Percentiles rank a stretch among this genome's conserved stretches.
Evolutionary conservation across 2,329 filamentous ascomycete genomes (phyloP).

Genomic region (Triangularia setosa): DNA sequence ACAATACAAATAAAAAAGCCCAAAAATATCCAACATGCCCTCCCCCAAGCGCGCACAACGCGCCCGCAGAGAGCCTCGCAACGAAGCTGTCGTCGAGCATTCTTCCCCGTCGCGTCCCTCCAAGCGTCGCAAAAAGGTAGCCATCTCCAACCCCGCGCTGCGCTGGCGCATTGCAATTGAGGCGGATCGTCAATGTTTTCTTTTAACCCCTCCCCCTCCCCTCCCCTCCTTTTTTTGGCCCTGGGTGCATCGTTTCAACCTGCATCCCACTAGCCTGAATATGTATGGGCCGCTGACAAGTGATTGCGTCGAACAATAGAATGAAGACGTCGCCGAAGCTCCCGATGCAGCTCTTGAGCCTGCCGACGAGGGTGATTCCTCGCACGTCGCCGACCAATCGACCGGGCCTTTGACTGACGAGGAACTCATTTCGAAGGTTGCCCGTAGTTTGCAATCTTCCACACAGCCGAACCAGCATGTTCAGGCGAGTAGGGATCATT

Average conservation of each 20-base stretch:
- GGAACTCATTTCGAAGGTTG: constrained; percentile 52
- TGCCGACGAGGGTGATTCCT: constrained; percentile 43
- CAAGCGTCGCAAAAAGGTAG: constrained; percentile 62
- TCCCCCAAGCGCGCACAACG: constrained; percentile 31
- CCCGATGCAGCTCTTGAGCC: constrained; percentile 35
- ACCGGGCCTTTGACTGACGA: constrained; percentile 44
- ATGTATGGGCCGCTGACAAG: constrained; percentile 6
- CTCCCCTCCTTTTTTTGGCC: background rate
- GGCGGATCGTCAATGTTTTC: constrained; percentile 2
- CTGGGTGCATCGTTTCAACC: background rate
- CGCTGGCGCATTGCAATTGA: constrained; percentile 5
- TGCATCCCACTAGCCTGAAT: background rate
- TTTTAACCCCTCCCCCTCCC: background rate
- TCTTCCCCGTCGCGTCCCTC: constrained; percentile 59
- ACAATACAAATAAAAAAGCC: background rate
- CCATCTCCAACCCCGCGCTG: constrained; percentile 16
- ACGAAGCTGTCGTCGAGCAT: constrained; percentile 37
- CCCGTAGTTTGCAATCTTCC: constrained; percentile 38
- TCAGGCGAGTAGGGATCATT: constrained; percentile 58
- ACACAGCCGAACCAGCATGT: constrained; percentile 31
- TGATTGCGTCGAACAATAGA: constrained; percentile 31
- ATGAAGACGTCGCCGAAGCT: constrained; percentile 41
- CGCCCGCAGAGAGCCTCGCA: constrained; percentile 32
- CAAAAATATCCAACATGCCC: constrained; percentile 26
- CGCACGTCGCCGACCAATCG: constrained; percentile 39